A percentile compares a stretch with the other conserved stretches of the same genome.
Evolutionary conservation across 108 stramenopile genomes (phyloP).

Genomic region (Discostella stelligeroides): DNA sequence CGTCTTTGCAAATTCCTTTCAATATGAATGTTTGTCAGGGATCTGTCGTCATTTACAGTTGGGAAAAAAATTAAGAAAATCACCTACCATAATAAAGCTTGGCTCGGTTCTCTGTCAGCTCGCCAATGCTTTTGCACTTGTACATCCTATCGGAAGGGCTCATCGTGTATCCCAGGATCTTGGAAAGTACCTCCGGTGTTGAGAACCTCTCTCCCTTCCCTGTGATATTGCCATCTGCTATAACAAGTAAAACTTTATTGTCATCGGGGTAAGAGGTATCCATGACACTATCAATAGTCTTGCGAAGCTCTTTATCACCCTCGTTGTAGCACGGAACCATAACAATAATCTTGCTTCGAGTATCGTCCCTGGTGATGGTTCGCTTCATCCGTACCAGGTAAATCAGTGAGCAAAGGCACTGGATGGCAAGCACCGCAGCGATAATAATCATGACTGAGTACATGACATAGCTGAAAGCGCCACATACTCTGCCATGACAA

Average conservation of each 20-base stretch:
- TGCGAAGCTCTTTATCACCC: conserved; percentile 57
- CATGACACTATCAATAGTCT: conserved; percentile 62
- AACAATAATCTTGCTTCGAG: conserved; percentile 51
- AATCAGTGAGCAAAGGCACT: conserved; percentile 57
- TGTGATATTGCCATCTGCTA: conserved; percentile 67
- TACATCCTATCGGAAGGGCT: conserved; percentile 43
- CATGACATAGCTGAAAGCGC: conserved; percentile 46
- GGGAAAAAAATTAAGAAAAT: too few relatives aligned
- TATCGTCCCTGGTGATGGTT: conserved; percentile 47
- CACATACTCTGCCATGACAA: conserved; percentile 10
- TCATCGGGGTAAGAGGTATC: conserved; percentile 58
- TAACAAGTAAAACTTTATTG: conserved; percentile 59
- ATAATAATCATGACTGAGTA: conserved; percentile 58
- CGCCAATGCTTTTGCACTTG: conserved; percentile 58
- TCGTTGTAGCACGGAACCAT: conserved; percentile 75
- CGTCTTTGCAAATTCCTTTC: conserved; percentile 37
- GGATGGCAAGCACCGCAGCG: conserved; percentile 48
- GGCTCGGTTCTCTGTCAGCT: conserved; percentile 47
- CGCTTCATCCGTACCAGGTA: conserved; percentile 48
- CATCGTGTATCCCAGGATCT: conserved; percentile 52
- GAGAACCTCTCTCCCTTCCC: conserved; percentile 52
- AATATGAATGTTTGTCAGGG: not conserved
- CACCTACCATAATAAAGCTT: conserved; percentile 49
- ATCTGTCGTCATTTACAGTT: too few relatives aligned
- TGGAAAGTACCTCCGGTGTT: conserved; percentile 49